Evolutionary conservation across 1,284 basidiomycete genomes (phyloP), one percentile per base, ranked within the genome.

Genomic region (Microbotryum scabiosae): DNA sequence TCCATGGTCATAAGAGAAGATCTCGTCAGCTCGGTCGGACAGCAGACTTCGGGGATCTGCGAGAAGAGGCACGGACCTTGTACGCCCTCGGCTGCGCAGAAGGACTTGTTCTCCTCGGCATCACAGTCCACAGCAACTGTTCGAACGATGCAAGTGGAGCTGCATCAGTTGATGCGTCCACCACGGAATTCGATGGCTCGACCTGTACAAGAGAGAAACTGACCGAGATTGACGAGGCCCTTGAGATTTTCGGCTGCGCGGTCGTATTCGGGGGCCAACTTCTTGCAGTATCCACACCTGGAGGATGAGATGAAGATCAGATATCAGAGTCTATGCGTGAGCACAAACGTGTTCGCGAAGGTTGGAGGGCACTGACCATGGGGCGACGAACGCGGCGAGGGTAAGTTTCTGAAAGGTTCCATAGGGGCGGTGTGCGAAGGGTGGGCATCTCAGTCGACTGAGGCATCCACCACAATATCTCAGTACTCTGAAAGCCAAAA

Each of bases 191-290:
- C 23, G 57, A 36, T 21, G 28, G 44, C 36, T 50, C 36, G 25
- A 8, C 20, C 46, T 51, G n/a, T 57, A 10, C 1, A 6, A 16
- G 28, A 8, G 7, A 12, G 7, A 41, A 14, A n/a, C 55, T 67
- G 58, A 59, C 73, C 75, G 53, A 77, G 65, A 63, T 76, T 74
- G 50, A 77, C 74, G 18, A 77, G 67, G 23, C 75, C 76, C 56
- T 75, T 73, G 51, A 77, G 70, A 53, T 73, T 73, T 23, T 69
- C 64, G 1, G 75, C 75, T 0, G 74, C 59, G 36, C 43, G 25
- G 48, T 72, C 65, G 59, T 70, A 75, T 53, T 77, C 73, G 7
- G 76, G 76, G 3, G 70, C 72, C 23, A 76, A 71, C 21, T 70
- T 67, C 55, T 74, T 65, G 62, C 75, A 76, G 63, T 76, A 50